phyloP scores from a whole-genome alignment of 192 early-diverging fungal genomes.

The Gonapodya prolifera region DNA sequence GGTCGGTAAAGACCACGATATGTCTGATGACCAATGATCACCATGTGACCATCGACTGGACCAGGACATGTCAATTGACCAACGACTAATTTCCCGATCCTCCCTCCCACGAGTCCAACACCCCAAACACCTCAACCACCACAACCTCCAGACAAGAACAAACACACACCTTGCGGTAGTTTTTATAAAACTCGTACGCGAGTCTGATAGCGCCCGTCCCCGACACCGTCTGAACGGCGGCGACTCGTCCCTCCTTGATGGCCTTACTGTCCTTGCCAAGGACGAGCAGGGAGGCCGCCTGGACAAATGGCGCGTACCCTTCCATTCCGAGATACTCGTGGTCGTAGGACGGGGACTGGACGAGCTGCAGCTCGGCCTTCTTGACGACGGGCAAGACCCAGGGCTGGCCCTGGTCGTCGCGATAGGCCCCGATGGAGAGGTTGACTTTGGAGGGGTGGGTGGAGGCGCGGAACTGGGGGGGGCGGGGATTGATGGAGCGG shows the following conservation, averaged over 20 bases:
- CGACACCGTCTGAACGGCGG: constrained; percentile 71
- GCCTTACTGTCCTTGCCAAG: constrained; percentile 64
- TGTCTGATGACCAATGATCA: too few relatives aligned
- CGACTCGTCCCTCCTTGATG: constrained; percentile 35
- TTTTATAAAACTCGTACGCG: constrained; percentile 46
- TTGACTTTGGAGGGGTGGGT: constrained; percentile 89
- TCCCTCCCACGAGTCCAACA: too few relatives aligned
- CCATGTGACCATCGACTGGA: too few relatives aligned
- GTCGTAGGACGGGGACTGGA: constrained; percentile 56
- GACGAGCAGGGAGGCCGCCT: constrained; percentile 68
- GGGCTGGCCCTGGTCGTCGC: constrained; percentile 84
- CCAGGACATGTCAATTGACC: too few relatives aligned
- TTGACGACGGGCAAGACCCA: constrained; percentile 79
- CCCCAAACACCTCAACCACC: too few relatives aligned
- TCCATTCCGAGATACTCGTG: constrained; percentile 98
- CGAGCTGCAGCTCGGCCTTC: constrained; percentile 66
- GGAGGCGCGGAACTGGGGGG: constrained; percentile 65
- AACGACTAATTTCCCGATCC: too few relatives aligned
- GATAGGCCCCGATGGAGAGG: constrained; percentile 95
- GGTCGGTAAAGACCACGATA: background rate
- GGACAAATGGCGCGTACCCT: constrained; percentile 73
- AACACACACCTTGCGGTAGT: constrained; percentile 5
- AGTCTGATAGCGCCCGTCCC: constrained; percentile 95
- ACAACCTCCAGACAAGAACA: too few relatives aligned
- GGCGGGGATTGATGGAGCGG: background rate